phyloP scores from a whole-genome alignment of 305 asterid species.

The Fraxinus sp. region DNA sequence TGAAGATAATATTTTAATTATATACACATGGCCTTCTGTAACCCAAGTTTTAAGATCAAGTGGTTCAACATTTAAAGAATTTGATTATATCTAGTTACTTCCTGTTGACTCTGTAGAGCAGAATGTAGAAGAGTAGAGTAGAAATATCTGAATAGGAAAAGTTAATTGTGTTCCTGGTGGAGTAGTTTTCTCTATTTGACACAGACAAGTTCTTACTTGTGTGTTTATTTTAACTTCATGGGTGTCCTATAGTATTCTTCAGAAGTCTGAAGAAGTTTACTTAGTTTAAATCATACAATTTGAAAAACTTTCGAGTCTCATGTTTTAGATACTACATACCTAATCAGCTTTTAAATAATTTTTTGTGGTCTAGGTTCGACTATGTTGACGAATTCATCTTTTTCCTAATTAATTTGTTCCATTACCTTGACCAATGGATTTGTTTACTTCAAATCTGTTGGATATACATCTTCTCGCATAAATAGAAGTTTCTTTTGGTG shows the following conservation, averaged over 20 bases:
- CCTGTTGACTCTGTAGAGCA: conserved; percentile 1
- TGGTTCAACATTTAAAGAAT: not conserved
- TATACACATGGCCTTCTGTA: not conserved
- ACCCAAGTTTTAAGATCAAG: not conserved
- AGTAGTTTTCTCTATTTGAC: conserved; percentile 5
- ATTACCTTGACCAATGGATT: conserved; percentile 4
- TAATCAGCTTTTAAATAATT: not conserved
- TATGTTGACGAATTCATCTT: conserved; percentile 1
- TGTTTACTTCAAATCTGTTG: not conserved
- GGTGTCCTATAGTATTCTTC: not conserved
- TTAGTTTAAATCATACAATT: not conserved
- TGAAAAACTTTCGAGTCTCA: not conserved
- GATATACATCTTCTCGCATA: not conserved
- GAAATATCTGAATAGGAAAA: not conserved
- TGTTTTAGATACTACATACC: not conserved
- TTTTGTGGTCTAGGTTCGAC: not conserved
- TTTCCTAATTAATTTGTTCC: not conserved
- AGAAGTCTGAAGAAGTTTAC: not conserved
- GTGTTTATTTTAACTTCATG: conserved; percentile 3
- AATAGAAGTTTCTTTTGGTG: conserved; percentile 2
- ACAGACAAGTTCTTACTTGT: not conserved
- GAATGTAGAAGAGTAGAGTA: not conserved
- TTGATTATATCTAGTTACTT: not conserved
- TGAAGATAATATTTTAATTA: not conserved
- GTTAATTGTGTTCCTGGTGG: conserved; percentile 3